These are phyloP conservation scores for Haplosporangium gracile DNA, from an alignment of 192 early-diverging fungal genomes.

Conservation along the genomic window DNA sequence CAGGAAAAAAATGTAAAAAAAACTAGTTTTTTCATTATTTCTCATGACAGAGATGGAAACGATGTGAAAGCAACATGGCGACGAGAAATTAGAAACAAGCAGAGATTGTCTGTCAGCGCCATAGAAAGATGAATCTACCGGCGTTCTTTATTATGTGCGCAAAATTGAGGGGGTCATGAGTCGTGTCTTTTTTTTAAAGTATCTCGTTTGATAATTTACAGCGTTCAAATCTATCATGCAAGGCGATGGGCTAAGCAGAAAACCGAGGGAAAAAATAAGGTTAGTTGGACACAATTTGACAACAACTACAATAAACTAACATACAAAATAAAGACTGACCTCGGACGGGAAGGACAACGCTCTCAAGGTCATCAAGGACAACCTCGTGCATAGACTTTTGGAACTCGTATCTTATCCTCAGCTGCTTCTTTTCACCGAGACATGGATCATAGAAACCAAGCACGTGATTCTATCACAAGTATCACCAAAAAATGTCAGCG, in stretches of 20 bases:
- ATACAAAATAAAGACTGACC: constrained; percentile 49
- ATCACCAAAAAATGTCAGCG: neutral
- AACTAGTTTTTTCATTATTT: too few relatives aligned
- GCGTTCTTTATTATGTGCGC: neutral
- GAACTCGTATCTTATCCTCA: constrained; percentile 90
- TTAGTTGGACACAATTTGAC: neutral
- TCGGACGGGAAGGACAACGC: constrained; percentile 85
- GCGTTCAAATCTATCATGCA: neutral
- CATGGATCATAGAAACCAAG: constrained; percentile 98
- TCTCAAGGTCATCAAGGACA: constrained; percentile 79
- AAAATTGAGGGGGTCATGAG: neutral
- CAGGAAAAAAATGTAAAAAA: too few relatives aligned
- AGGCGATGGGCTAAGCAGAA: neutral
- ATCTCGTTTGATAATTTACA: neutral
- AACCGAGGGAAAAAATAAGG: neutral
- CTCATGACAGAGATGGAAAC: too few relatives aligned
- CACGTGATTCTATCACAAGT: constrained; percentile 72
- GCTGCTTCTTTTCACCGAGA: constrained; percentile 85
- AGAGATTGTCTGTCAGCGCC: too few relatives aligned
- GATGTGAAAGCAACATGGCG: too few relatives aligned
- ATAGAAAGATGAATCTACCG: neutral
- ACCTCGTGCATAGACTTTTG: constrained; percentile 83
- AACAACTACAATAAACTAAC: neutral
- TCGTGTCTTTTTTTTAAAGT: neutral
- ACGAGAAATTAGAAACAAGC: too few relatives aligned